Evolutionary conservation across 2,329 filamentous ascomycete genomes (phyloP), one percentile per base, ranked within the genome.

Genomic region (Alternaria hordeiaustralica): DNA sequence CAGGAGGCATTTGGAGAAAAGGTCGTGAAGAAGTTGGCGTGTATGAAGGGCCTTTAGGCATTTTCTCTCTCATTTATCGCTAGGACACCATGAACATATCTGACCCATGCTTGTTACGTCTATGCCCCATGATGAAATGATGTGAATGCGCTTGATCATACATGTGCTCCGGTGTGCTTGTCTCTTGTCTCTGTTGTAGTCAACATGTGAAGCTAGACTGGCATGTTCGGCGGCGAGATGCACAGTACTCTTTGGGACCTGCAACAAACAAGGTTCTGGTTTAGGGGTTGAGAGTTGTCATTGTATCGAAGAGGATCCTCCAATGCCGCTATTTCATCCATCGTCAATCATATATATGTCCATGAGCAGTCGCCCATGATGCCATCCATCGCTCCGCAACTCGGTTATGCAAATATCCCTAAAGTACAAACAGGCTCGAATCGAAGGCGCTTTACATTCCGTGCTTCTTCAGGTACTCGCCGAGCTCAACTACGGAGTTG

Each of bases 381-480:
- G 61, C 43, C 50, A 36, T 49, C 61, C 60, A 58, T 61, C 46
- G 53, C 61, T 61, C 50, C 55, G 63, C 56, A 47, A 49, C 51
- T 26, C 53, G 60, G 69, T 45, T 75, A 80, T 79, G 79, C 78
- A 80, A 78, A 72, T 72, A 75, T 71, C 64, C 66, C 46, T 78
- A 77, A 76, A 78, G 68, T 79, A 79, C 75, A 78, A 70, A 70
- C 68, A 71, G 56, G 20, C 41, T 61, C 62, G 46, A 46, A 53
- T 47, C 30, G 54, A 61, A 61, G 55, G 23, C 54, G 56, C 64
- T 71, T 51, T 89, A 97, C 86, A 96, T 97, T 69, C 89, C 88
- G 69, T 88, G 84, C 74, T 88, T 87, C 80, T 92, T 89, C 68
- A 97, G 88, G 85, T 98, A 97, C 82, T 97, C 92, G 75, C 88